A percentile compares a stretch with the other conserved stretches of the same genome.
Conservation (phyloP, 768 basidiomycete genomes). For the Boletus subcaerulescens region DNA sequence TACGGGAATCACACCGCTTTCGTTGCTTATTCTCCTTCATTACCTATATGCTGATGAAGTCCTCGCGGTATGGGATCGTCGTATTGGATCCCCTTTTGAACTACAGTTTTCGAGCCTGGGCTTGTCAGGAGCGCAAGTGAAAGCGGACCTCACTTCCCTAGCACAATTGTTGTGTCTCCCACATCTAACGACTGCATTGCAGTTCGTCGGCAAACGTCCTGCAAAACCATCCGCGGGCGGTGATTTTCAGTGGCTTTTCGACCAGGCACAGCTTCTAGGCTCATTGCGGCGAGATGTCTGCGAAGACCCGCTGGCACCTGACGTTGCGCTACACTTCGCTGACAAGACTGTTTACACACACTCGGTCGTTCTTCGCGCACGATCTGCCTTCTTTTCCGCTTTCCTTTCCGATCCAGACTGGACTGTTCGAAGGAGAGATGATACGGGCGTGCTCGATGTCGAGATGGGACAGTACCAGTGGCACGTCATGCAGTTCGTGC, state of each 20-base stretch:
- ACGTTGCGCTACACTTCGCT: conserved; percentile 68
- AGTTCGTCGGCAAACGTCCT: conserved; percentile 55
- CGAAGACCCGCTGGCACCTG: conserved; percentile 44
- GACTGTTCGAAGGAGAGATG: conserved; percentile 61
- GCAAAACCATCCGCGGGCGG: conserved; percentile 46
- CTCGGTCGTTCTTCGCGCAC: conserved; percentile 73
- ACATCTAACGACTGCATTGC: conserved; percentile 51
- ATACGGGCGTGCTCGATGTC: conserved; percentile 55
- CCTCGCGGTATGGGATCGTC: conserved; percentile 79
- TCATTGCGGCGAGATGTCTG: conserved; percentile 3
- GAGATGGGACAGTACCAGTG: conserved; percentile 71
- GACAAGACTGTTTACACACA: conserved; percentile 68
- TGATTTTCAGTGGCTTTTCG: conserved; percentile 53
- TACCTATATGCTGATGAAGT: conserved; percentile 90
- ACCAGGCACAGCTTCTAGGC: conserved; percentile 17
- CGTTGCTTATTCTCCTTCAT: conserved; percentile 70
- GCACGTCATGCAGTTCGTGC: conserved; percentile 71
- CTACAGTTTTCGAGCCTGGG: conserved; percentile 38
- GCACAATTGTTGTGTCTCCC: conserved; percentile 59
- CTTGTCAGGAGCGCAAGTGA: conserved; percentile 47
- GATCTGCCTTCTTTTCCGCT: conserved; percentile 78
- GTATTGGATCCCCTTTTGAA: conserved; percentile 49
- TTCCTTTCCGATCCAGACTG: conserved; percentile 85
- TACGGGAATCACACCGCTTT: conserved; percentile 56
- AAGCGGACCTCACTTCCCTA: conserved; percentile 58